phyloP scores from a whole-genome alignment of 208 protist genomes.

The Wallacemonas sp. region DNA sequence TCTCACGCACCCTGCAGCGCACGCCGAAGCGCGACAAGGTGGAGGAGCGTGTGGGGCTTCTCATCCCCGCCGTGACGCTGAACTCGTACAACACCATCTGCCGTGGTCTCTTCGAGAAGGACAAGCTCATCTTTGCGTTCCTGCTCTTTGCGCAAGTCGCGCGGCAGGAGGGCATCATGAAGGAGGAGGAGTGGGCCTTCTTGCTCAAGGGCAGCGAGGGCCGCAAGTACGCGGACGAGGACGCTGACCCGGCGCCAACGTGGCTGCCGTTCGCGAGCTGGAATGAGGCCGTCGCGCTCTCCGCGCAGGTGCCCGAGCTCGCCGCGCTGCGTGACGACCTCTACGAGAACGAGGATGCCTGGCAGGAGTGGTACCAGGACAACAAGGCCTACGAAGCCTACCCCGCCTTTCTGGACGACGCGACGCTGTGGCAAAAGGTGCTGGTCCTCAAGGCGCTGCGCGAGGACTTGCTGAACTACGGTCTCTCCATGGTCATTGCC shows the following conservation, averaged over 20 bases:
- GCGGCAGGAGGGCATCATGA: conserved; percentile 65
- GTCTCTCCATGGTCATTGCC: conserved; percentile 73
- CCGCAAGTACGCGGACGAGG: conserved; percentile 61
- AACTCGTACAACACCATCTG: conserved; percentile 94
- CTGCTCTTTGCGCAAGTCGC: conserved; percentile 91
- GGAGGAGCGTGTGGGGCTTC: conserved; percentile 69
- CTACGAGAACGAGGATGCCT: conserved; percentile 72
- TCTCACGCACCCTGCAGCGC: conserved; percentile 86
- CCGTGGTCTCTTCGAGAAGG: conserved; percentile 94
- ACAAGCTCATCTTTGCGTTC: conserved; percentile 97
- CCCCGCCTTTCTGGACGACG: conserved; percentile 36
- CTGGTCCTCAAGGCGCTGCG: conserved; percentile 89
- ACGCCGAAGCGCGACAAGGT: conserved; percentile 82
- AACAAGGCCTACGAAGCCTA: conserved; percentile 85
- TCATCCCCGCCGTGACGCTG: conserved; percentile 87
- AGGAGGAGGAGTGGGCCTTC: conserved; percentile 87
- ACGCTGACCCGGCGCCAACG: conserved; percentile 64
- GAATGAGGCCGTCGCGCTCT: conserved; percentile 91
- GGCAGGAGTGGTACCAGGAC: conserved; percentile 85
- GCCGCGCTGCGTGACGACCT: conserved; percentile 86
- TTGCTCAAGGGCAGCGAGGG: conserved; percentile 89
- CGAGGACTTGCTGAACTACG: conserved; percentile 92
- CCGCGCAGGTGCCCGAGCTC: conserved; percentile 82
- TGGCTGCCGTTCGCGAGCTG: conserved; percentile 93
- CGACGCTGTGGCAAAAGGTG: conserved; percentile 79